phyloP scores from a whole-genome alignment of 2,329 filamentous ascomycete genomes.

The Monosporascus cannonballus region DNA sequence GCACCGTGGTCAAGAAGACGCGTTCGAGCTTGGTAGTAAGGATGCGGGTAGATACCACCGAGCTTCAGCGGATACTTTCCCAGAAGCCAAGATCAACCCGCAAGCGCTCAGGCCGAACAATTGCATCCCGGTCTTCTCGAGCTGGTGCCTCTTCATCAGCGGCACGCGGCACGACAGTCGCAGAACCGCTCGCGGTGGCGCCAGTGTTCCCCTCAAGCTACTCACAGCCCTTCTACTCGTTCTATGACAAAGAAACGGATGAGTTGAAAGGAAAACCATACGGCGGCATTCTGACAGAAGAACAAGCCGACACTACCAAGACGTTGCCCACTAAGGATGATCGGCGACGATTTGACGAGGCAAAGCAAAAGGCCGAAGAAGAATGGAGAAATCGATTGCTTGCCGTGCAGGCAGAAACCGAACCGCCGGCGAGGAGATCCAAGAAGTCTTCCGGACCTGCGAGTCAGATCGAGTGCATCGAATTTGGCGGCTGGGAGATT shows the following conservation, averaged over 20 bases:
- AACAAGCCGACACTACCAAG: constrained; percentile 84
- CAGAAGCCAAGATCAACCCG: constrained; percentile 53
- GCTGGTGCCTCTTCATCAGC: constrained; percentile 19
- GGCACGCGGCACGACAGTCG: constrained; percentile 18
- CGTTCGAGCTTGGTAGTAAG: constrained; percentile 47
- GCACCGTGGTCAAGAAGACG: constrained; percentile 36
- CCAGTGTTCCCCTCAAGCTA: constrained; percentile 55
- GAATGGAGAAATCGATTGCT: constrained; percentile 71
- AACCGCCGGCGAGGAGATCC: constrained; percentile 55
- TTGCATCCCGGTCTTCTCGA: constrained; percentile 25
- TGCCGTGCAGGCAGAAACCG: constrained; percentile 56
- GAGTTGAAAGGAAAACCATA: constrained; percentile 91
- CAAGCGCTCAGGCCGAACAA: constrained; percentile 36
- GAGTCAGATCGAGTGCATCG: constrained; percentile 97
- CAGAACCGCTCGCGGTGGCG: constrained; percentile 43
- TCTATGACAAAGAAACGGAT: constrained; percentile 83
- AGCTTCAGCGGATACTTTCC: constrained; percentile 55
- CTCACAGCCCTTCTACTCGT: constrained; percentile 77
- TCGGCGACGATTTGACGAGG: constrained; percentile 80
- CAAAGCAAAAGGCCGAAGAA: constrained; percentile 84
- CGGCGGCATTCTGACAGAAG: constrained; percentile 83
- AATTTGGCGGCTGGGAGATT: constrained; percentile 95
- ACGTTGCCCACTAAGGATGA: constrained; percentile 78
- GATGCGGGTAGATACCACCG: constrained; percentile 50
- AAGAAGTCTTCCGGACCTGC: constrained; percentile 78